Percentiles rank a stretch among this genome's conserved stretches.
These are phyloP conservation scores for Haematococcus sp. DNA, from an alignment of 139 green algal genomes.

Conservation along the genomic window DNA sequence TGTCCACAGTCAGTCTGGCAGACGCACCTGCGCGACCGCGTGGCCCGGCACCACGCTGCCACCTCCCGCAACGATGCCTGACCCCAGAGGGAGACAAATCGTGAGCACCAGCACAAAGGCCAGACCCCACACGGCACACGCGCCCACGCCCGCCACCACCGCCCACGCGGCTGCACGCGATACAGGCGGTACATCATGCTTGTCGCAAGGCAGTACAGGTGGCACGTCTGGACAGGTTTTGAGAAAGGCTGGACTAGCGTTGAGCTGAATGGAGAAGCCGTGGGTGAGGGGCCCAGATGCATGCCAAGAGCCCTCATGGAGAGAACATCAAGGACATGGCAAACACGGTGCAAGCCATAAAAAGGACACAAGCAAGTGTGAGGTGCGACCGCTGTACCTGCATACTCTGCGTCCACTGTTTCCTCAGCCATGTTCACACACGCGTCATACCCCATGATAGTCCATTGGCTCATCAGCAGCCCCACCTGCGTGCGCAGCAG, in stretches of 20 bases:
- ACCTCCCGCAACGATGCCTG: no score
- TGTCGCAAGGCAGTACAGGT: neutral
- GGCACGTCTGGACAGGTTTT: no score
- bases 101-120: slow-evolving; percentile 37
- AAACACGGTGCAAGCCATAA: no score
- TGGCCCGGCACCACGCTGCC: neutral
- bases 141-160: slow-evolving; percentile 27
- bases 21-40: slow-evolving; percentile 7
- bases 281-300: no score
- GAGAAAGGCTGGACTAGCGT: no score
- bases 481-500: slow-evolving; percentile 22
- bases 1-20: no score
- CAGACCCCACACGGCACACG: slow-evolving; percentile 28
- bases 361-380: no score
- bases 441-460: slow-evolving; percentile 43
- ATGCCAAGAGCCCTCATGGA: no score
- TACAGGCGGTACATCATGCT: no score
- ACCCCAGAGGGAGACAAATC: neutral
- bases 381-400: slow-evolving; percentile 7
- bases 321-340: no score
- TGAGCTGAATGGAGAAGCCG: no score
- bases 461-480: slow-evolving; percentile 50
- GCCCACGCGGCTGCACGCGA: slow-evolving; percentile 11
- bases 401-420: slow-evolving; percentile 31
- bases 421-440: slow-evolving; percentile 50